Conservation (phyloP, 2,329 filamentous ascomycete genomes). For the Fusarium nisikadoi region DNA sequence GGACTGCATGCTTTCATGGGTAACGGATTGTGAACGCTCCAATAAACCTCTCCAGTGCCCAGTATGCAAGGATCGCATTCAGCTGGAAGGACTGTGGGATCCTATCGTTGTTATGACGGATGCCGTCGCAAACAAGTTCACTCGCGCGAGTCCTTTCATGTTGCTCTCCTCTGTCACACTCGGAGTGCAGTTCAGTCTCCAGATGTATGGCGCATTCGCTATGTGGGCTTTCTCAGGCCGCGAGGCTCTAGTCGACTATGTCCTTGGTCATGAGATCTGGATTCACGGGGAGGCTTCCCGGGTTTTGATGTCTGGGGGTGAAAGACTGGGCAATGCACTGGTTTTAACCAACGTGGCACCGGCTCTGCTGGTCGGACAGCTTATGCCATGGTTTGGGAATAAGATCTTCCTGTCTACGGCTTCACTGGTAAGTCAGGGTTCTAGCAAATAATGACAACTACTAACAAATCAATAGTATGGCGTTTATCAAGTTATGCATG, state of each 20-base stretch:
- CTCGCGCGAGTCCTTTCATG: slow-evolving; percentile 68
- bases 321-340: slow-evolving; percentile 49
- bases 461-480: slow-evolving; percentile 55
- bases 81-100: slow-evolving; percentile 79
- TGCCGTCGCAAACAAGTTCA: slow-evolving; percentile 64
- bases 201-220: slow-evolving; percentile 63
- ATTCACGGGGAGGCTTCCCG: slow-evolving; percentile 41
- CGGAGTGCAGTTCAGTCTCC: slow-evolving; percentile 62
- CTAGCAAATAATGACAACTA: no score
- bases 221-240: slow-evolving; percentile 64
- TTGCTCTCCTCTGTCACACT: slow-evolving; percentile 68
- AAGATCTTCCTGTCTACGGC: slow-evolving; percentile 56
- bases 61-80: slow-evolving; percentile 86
- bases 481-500: slow-evolving; percentile 56
- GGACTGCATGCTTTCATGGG: slow-evolving; percentile 88
- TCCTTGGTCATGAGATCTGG: slow-evolving; percentile 50
- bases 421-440: slow-evolving; percentile 50
- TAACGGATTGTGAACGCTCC: slow-evolving; percentile 83
- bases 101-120: slow-evolving; percentile 75
- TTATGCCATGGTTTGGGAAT: slow-evolving; percentile 56
- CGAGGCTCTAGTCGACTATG: slow-evolving; percentile 55
- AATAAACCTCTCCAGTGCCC: slow-evolving; percentile 80
- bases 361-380: slow-evolving; percentile 56
- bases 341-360: slow-evolving; percentile 60
- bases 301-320: slow-evolving; percentile 41